Base-by-base conservation (phyloP, 2,329 filamentous ascomycete genomes). In the Lachnellula hyalina region DNA sequence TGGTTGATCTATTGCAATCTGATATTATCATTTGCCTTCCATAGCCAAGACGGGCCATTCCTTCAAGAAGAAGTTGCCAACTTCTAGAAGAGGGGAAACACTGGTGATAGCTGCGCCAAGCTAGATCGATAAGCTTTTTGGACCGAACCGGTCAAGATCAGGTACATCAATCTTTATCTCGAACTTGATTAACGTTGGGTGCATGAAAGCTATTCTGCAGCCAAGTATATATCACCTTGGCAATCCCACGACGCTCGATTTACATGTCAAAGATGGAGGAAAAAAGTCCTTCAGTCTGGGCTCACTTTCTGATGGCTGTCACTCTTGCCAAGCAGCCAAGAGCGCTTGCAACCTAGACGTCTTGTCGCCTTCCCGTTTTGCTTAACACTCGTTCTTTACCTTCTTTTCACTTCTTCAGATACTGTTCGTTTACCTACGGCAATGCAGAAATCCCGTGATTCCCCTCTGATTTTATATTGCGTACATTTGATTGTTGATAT, bases 1-100 rank as follows among this genome's bases (percentile, higher is more conserved):
- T 11, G 28, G 28, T 32, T 4, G 28, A 32, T 32, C 28, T 32
- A 32, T 32, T 11, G 8, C 28, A 32, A 32, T 9, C 9, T 2
- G 28, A 32, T 32, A 11, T 32, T 32, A 11, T 9, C 9, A 32
- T 21, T 48, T 42, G 4, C 44, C 19, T 14, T 12, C 19, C 28
- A 14, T 23, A 44, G 52, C 52, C 53, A 55, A 55, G 53, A 42
- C 49, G 49, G 53, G 19, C 7, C 19, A 17, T 14, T 36, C 46
- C 53, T 55, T 38, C 28, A 55, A 51, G 15, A 51, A 55, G 53
- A 50, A 54, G 47, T 28, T 54, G 28, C 36, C 28, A 17, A n/a
- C 19, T 12, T 36, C 21, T 41, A 14, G 47, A 25, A 40, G 32
- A 49, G 47, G 23, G 38, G 51, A 19, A 47, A 14, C 17, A 8